Base-by-base conservation (phyloP, 1,284 basidiomycete species). In the Trichosporon inkin region DNA sequence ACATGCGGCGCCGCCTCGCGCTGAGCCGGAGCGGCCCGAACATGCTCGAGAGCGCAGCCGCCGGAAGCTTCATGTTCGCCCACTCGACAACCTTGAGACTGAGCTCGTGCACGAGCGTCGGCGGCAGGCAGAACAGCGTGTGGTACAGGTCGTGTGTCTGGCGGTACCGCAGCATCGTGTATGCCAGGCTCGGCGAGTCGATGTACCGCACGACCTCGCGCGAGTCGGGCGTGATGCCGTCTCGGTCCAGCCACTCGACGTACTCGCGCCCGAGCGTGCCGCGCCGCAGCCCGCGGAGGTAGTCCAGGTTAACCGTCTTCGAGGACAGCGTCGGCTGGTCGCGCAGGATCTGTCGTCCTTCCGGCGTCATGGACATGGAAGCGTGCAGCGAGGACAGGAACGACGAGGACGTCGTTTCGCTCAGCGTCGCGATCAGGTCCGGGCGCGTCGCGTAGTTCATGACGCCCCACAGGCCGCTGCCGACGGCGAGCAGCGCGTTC, bases 61-160 rank as follows among this genome's bases (percentile, higher is more conserved):
- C 89, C 1, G 95, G 95, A 13, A 99, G 83, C 6, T 88, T 86
- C 75, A 98, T 85, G 78, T 99, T 97, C 20, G 90, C 85, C 67
- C 93, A 88, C 78, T 99, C 95, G 73, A 99, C 93, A 67, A 87
- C 89, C 77, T 99, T 99, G 76, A 99, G 85, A 0, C 93, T 89
- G n/a, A 98, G 84, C 78, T 99, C 96, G 58, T 89, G 92, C 57
- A 90, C 86, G 68, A 95, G 88, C 61, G 88, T 88, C 55, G 97
- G 92, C 0, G 92, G 93, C 24, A 97, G 84, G 61, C 86, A 86
- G 75, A 87, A 86, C 58, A 98, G 84, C 62, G 90, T 88, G 72
- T 98, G 95, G 75, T 96, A 96, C 70, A 96, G 88, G 79, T 98
- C 92, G 79, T 98, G 95, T 67, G 90, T 95, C 80, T 99, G 94